Conservation (phyloP, 1,139 yeast genomes). For the Saccharomyces pastorianus region DNA sequence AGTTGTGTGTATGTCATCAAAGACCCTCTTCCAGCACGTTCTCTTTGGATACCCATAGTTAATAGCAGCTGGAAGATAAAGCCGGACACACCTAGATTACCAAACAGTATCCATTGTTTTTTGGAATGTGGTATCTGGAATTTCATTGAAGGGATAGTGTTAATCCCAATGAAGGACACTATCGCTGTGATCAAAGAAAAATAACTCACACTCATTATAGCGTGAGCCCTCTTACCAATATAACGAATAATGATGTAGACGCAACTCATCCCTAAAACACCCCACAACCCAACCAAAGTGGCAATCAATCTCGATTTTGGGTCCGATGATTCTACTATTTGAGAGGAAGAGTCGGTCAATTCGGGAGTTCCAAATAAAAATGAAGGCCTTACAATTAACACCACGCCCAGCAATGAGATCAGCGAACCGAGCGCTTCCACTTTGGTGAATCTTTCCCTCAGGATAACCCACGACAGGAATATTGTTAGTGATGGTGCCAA, state of each 20-base stretch:
- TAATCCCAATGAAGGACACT: constrained; percentile 45
- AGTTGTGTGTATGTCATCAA: constrained; percentile 69
- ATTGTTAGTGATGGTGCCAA: constrained; percentile 73
- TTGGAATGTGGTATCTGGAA: constrained; percentile 53
- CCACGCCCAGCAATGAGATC: constrained; percentile 64
- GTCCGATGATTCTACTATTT: constrained; percentile 22
- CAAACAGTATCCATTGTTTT: constrained; percentile 59
- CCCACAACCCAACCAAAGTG: constrained; percentile 54
- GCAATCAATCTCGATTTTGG: constrained; percentile 40
- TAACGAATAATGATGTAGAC: constrained; percentile 67
- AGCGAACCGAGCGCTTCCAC: constrained; percentile 64
- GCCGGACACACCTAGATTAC: constrained; percentile 64
- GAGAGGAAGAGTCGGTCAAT: background rate
- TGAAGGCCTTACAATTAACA: constrained; percentile 76
- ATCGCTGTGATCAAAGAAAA: constrained; percentile 57
- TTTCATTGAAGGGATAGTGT: constrained; percentile 48
- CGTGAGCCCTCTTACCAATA: constrained; percentile 73
- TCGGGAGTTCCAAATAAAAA: constrained; percentile 47
- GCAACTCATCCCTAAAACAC: constrained; percentile 62
- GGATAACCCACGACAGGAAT: constrained; percentile 57
- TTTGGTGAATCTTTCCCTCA: constrained; percentile 60
- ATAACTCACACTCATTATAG: constrained; percentile 68
- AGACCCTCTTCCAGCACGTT: constrained; percentile 69
- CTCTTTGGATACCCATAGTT: constrained; percentile 80
- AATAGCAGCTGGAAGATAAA: constrained; percentile 71